Evolutionary conservation across 495 filamentous ascomycete species (phyloP).

Genomic region (Hyphodiscus hymeniophilus): DNA sequence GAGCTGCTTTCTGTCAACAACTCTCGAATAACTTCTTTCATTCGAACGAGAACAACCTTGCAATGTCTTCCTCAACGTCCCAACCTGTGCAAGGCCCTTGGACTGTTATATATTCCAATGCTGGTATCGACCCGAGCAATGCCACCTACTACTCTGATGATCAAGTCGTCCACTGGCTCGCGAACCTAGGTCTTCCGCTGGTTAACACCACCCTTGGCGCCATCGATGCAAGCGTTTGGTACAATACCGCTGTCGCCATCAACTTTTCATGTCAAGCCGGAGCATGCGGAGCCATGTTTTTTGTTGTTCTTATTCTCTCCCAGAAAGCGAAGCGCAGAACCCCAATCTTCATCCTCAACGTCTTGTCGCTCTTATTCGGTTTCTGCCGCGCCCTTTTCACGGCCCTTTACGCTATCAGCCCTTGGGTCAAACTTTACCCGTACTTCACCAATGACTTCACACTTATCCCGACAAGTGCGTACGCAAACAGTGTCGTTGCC

Average conservation of each 20-base stretch:
- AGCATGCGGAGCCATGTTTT: constrained; percentile 57
- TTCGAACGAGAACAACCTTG: too few species aligned
- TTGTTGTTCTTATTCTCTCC: constrained; percentile 58
- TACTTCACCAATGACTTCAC: constrained; percentile 49
- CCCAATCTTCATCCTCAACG: constrained; percentile 55
- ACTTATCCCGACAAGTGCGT: constrained; percentile 36
- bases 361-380: constrained; percentile 48
- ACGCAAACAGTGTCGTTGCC: constrained; percentile 42
- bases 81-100: not conserved
- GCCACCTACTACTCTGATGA: too few species aligned
- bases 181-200: constrained; percentile 33
- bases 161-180: too few species aligned
- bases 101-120: not conserved
- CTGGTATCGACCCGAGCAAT: not conserved
- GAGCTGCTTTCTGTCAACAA: not conserved
- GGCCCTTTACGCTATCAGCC: constrained; percentile 47
- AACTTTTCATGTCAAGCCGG: constrained; percentile 69
- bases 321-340: constrained; percentile 51
- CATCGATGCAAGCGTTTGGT: constrained; percentile 39
- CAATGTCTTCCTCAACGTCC: not conserved
- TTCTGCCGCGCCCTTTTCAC: constrained; percentile 51
- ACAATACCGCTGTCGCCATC: constrained; percentile 50
- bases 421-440: constrained; percentile 51
- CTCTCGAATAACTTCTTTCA: too few species aligned
- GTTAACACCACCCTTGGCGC: constrained; percentile 41